Evolutionary conservation across 106 monocot genomes (phyloP).

Genomic region (Hemerocallis citrina): DNA sequence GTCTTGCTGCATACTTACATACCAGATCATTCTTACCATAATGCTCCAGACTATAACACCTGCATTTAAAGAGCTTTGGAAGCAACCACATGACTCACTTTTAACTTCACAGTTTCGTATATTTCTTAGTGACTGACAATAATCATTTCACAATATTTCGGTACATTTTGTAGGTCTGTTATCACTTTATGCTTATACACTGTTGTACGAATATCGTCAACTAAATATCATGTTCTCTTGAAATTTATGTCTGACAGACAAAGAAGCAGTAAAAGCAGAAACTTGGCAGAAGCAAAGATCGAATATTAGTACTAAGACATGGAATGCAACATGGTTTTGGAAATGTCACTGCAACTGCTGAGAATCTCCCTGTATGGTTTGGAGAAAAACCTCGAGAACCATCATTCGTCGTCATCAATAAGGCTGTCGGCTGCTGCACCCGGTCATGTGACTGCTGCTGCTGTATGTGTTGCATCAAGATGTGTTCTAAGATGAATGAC

Average conservation of each 20-base stretch:
- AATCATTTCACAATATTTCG: no score
- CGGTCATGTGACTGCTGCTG: slow-evolving; percentile 52
- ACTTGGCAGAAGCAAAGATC: slow-evolving; percentile 6
- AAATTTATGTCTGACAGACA: neutral
- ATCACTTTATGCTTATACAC: no score
- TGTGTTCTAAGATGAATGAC: slow-evolving; percentile 58
- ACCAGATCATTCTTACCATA: no score
- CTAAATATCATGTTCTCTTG: no score
- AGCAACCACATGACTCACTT: no score
- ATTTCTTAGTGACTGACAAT: no score
- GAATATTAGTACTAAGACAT: slow-evolving; percentile 5
- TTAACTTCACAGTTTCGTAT: no score
- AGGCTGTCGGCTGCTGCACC: slow-evolving; percentile 59
- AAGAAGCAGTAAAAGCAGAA: slow-evolving; percentile 40
- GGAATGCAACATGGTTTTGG: slow-evolving; percentile 54
- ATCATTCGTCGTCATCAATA: slow-evolving; percentile 18
- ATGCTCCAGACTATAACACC: no score
- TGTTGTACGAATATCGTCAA: no score
- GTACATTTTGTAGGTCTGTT: no score
- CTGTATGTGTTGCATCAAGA: slow-evolving; percentile 57
- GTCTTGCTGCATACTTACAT: no score
- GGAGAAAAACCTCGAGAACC: slow-evolving; percentile 26
- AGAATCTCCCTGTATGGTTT: slow-evolving; percentile 50
- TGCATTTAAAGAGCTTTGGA: no score
- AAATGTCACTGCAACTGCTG: slow-evolving; percentile 40